A percentile compares a stretch with the other conserved stretches of the same genome.
These are phyloP conservation scores for Pythium graminicola DNA, from an alignment of 352 stramenopile species.

Conservation along the genomic window DNA sequence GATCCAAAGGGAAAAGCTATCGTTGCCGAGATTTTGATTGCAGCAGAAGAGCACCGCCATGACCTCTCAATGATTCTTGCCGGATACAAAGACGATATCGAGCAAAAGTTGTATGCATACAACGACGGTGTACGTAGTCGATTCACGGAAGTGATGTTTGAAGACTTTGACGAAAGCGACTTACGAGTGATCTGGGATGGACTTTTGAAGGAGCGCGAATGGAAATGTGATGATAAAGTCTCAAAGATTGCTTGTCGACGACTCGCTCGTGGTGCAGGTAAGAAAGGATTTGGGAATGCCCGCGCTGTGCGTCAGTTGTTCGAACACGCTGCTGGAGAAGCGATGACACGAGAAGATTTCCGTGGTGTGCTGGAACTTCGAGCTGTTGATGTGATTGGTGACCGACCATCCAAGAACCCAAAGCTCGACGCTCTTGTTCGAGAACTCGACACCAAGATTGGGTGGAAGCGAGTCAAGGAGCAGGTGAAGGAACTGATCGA, in stretches of 20 bases:
- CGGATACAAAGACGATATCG: conserved; percentile 90
- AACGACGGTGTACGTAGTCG: conserved; percentile 84
- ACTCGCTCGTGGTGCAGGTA: conserved; percentile 47
- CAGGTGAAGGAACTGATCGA: conserved; percentile 63
- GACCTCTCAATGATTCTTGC: conserved; percentile 88
- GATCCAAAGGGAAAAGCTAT: conserved; percentile 82
- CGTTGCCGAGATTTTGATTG: conserved; percentile 82
- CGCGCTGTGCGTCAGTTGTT: conserved; percentile 69
- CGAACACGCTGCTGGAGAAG: conserved; percentile 49
- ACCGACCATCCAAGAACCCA: conserved; percentile 65
- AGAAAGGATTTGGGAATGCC: conserved; percentile 87
- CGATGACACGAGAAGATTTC: conserved; percentile 71
- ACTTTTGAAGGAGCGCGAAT: conserved; percentile 39
- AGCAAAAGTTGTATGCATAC: conserved; percentile 89
- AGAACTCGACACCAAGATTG: conserved; percentile 71
- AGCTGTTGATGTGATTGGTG: conserved; percentile 68
- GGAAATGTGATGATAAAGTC: conserved; percentile 40
- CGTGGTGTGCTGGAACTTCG: conserved; percentile 40
- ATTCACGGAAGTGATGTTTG: conserved; percentile 83
- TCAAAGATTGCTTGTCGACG: conserved; percentile 58
- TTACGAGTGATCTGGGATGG: conserved; percentile 70
- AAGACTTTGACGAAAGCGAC: conserved; percentile 88
- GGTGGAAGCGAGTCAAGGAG: conserved; percentile 76
- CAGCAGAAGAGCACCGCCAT: conserved; percentile 80
- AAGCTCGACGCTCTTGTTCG: conserved; percentile 49